A percentile compares a stretch with the other conserved stretches of the same genome.
Conservation (phyloP, 1,284 basidiomycete genomes). For the Ganoderma lucidum region DNA sequence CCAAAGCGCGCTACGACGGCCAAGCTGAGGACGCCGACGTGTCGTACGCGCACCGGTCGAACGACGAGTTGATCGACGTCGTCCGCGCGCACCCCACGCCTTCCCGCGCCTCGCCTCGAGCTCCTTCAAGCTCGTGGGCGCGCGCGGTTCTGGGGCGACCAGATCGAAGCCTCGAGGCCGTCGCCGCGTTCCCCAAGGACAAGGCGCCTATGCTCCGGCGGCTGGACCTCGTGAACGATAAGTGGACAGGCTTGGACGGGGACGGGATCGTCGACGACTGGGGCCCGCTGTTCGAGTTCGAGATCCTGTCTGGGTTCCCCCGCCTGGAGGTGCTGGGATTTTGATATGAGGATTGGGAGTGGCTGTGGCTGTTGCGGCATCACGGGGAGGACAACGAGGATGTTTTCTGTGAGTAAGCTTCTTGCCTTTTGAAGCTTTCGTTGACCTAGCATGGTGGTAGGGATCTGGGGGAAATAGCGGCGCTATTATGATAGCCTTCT, state of each 20-base stretch:
- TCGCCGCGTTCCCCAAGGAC: not conserved
- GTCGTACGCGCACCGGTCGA: not conserved
- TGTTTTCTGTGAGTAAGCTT: not conserved
- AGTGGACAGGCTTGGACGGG: not conserved
- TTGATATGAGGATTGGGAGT: constrained; percentile 10
- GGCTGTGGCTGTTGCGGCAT: constrained; percentile 7
- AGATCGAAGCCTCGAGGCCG: not conserved
- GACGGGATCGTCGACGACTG: constrained; percentile 1
- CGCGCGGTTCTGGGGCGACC: not conserved
- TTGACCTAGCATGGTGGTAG: not conserved
- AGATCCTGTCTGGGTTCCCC: not conserved
- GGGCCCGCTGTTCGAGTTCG: not conserved
- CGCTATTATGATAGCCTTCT: not conserved
- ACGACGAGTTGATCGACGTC: not conserved
- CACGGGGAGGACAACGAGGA: not conserved
- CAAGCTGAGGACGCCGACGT: not conserved
- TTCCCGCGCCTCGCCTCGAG: not conserved
- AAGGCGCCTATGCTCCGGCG: not conserved
- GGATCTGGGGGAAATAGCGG: not conserved
- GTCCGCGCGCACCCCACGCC: not conserved
- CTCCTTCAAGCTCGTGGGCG: not conserved
- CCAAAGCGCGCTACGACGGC: not conserved
- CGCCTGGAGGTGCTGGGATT: not conserved
- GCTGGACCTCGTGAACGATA: not conserved
- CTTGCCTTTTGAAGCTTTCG: too few species aligned